Evolutionary conservation across 306 rosid species (phyloP).

Genomic region (Arachis hypogaea): DNA sequence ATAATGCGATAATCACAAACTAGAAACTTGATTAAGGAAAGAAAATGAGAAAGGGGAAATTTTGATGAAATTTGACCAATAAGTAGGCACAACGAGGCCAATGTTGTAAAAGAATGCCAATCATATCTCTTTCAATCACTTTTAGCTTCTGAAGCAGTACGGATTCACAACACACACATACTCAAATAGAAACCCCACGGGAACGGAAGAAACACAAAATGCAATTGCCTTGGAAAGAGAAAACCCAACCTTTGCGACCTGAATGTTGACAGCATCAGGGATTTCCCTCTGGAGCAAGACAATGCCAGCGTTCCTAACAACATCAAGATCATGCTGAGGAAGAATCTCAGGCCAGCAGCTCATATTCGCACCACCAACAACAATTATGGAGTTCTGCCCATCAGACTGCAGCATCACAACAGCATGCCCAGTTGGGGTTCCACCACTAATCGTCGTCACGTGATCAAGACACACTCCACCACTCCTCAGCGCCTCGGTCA

Average conservation of each 20-base stretch:
- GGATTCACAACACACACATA: not conserved
- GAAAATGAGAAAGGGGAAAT: not conserved
- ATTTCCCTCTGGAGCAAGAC: slow-evolving; percentile 94
- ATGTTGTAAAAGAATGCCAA: not conserved
- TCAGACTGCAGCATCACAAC: slow-evolving; percentile 85
- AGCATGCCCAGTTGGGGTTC: slow-evolving; percentile 71
- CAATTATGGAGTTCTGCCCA: slow-evolving; percentile 86
- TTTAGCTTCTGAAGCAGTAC: not conserved
- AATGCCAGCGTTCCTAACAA: slow-evolving; percentile 75
- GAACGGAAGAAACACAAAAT: not conserved
- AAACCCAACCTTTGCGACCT: slow-evolving; percentile 78
- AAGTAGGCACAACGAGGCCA: slow-evolving; percentile 5
- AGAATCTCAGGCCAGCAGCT: slow-evolving; percentile 63
- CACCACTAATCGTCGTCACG: slow-evolving; percentile 44
- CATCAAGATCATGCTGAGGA: slow-evolving; percentile 52
- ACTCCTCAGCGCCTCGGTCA: slow-evolving; percentile 54
- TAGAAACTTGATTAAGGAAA: slow-evolving; percentile 5
- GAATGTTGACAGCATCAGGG: slow-evolving; percentile 75
- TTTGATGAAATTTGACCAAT: not conserved
- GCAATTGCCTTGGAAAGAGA: not conserved
- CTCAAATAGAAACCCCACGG: not conserved
- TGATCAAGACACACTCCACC: slow-evolving; percentile 65
- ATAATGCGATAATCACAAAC: slow-evolving; percentile 11
- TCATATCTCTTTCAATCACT: not conserved
- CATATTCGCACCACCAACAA: slow-evolving; percentile 90